These are phyloP conservation scores for Stylonectria norvegica DNA, from an alignment of 2,329 filamentous ascomycete species.

Conservation along the genomic window DNA sequence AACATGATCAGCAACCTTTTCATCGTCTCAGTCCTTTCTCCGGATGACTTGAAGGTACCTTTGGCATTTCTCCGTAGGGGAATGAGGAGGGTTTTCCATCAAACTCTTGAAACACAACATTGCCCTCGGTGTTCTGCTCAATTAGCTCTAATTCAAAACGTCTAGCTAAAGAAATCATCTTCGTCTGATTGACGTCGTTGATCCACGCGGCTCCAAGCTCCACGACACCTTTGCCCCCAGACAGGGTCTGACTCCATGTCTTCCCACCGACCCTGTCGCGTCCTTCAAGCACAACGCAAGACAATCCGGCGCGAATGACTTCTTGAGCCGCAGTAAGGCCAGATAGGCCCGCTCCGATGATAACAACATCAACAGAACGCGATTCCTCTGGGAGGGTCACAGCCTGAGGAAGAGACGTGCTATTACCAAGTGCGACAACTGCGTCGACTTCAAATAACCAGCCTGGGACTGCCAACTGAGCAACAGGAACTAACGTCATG, in stretches of 20 bases:
- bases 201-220: slow-evolving; percentile 26
- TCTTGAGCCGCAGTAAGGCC: slow-evolving; percentile 34
- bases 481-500: slow-evolving; percentile 42
- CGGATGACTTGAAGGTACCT: too few relatives aligned
- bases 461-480: slow-evolving; percentile 34
- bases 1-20: too few relatives aligned
- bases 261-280: slow-evolving; percentile 49
- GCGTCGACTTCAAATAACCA: slow-evolving; percentile 46
- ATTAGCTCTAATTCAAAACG: slow-evolving; percentile 17
- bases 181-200: slow-evolving; percentile 20
- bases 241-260: slow-evolving; percentile 27
- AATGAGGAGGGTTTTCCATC: slow-evolving; percentile 11
- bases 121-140: slow-evolving; percentile 13
- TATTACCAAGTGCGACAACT: slow-evolving; percentile 25
- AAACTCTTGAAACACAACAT: slow-evolving; percentile 7
- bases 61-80: too few relatives aligned
- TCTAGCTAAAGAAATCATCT: slow-evolving; percentile 16
- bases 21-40: too few relatives aligned
- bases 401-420: slow-evolving; percentile 1
- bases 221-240: slow-evolving; percentile 8
- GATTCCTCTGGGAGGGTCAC: slow-evolving; percentile 5
- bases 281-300: slow-evolving; percentile 44
- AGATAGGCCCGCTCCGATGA: slow-evolving; percentile 30
- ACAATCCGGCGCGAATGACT: slow-evolving; percentile 33
- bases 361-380: slow-evolving; percentile 7